Evolutionary conservation across 164 flowering plant species (phyloP), one percentile per base, ranked within the genome.

Genomic region (Nymphaea thermarum): DNA sequence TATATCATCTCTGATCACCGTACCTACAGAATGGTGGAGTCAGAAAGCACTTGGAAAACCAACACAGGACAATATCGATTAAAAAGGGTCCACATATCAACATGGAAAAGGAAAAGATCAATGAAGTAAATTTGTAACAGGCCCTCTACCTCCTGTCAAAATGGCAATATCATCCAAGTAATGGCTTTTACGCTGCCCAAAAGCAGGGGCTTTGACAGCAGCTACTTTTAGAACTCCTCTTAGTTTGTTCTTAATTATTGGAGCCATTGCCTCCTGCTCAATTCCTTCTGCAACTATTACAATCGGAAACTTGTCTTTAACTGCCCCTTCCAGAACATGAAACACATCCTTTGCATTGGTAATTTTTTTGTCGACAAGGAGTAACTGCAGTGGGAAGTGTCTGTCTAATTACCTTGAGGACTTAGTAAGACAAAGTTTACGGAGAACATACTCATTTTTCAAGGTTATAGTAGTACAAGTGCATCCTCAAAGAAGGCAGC

Each of bases 151-250:
- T 84, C 96, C 91, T 18, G 98, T 93, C 77, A 93, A 77, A 74
- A 82, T 80, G 71, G 96, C 96, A 70, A 93, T 83, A 77, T 93
- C 98, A 74, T 93, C 98, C 67, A 93, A 78, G 82, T 66, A 88
- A 72, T 90, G 90, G 78, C 96, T 93, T 77, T 89, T 93, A 69
- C 89, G 85, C 72, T 89, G 93, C 47, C 92, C 89, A 79, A 93
- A 88, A 12, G 90, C 83, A 71, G 96, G 96, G 73, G 98, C 98
- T 77, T 88, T 93, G 42, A 87, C 79, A 17, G 95, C 98, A 59
- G 85, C 98, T 53, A 86, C 91, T 78, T 86, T 88, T 72, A 93
- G 69, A 42, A 65, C 74, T 17, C 96, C 98, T 66, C 60, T 83
- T 71, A 90, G 87, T 73, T 90, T 93, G 81, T 93, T 93, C 79